Conservation (phyloP, 495 filamentous ascomycete genomes). For the Aspergillus diversus region DNA sequence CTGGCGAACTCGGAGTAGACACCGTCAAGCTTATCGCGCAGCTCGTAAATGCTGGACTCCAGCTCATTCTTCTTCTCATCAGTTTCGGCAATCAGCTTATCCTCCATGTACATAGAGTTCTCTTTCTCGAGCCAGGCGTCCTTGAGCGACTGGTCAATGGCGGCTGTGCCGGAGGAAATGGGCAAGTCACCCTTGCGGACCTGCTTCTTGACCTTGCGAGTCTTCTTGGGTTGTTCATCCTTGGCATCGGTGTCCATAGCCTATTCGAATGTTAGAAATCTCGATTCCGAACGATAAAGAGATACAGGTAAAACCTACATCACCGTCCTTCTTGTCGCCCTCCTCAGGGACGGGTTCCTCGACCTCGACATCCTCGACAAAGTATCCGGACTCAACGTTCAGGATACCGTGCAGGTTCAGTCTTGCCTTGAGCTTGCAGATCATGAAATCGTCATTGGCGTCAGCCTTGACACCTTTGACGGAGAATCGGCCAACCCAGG, state of each 20-base stretch:
- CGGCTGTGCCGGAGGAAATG: conserved; percentile 78
- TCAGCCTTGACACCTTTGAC: conserved; percentile 88
- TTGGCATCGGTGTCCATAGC: conserved; percentile 88
- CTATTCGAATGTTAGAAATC: conserved; percentile 50
- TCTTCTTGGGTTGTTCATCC: conserved; percentile 84
- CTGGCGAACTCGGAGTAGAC: conserved; percentile 84
- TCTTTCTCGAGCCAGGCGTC: conserved; percentile 75
- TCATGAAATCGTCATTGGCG: conserved; percentile 92
- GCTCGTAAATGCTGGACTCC: conserved; percentile 94
- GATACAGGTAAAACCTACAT: conserved; percentile 59
- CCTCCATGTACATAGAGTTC: conserved; percentile 90
- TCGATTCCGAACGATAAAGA: not conserved
- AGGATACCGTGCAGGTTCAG: conserved; percentile 96
- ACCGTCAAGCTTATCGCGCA: conserved; percentile 91
- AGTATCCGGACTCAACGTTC: conserved; percentile 97
- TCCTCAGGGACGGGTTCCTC: conserved; percentile 84
- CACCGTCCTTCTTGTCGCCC: conserved; percentile 57
- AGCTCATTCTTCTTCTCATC: conserved; percentile 99
- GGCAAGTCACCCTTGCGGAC: conserved; percentile 96
- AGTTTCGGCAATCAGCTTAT: conserved; percentile 97
- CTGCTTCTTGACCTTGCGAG: conserved; percentile 98
- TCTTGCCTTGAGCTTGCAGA: conserved; percentile 99
- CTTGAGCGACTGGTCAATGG: conserved; percentile 71
- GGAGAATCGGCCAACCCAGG: conserved; percentile 96
- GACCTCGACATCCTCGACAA: conserved; percentile 96